Evolutionary conservation across 345 rosid genomes (phyloP), one percentile per base, ranked within the genome.

Genomic region (Eutrema japonicum): DNA sequence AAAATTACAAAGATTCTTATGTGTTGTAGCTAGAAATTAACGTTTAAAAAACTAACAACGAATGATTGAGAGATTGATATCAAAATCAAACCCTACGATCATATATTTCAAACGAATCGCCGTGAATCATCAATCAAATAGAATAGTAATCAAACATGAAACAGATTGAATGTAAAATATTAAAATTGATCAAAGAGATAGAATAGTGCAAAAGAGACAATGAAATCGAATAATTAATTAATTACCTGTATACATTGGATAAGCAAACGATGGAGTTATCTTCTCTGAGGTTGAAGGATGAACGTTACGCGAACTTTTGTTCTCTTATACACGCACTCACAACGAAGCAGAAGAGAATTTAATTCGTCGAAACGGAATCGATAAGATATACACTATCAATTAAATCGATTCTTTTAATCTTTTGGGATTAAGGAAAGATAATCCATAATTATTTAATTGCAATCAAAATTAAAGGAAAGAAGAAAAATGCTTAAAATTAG

Each of bases 231-330:
- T 26, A 35, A 54, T 12, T 32, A 5, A 32, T 2, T 16, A 62
- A 35, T 53, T 64, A 71, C 80, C 80, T 77, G 64, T n/a, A 46
- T 9, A 57, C 36, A 75, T 51, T 5, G 73, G 40, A 51, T 35
- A 52, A 61, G 27, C 53, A 68, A 72, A 46, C 54, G 70, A 18
- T 18, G 1, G 22, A 64, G 72, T 32, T 41, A 49, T 64, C 53
- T 65, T 57, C 40, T 51, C 2, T 30, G 67, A 57, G 36, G 29
- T 32, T 40, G 27, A 57, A 71, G 37, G 48, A 77, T 42, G 80
- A 70, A 71, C 80, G 77, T 77, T 77, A 77, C 77, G 41, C 68
- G 59, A 64, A 71, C 8, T 71, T 65, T 77, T 70, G 76, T 77
- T 77, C 48, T 77, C 62, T 64, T 71, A 70, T 65, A 77, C 27